Percentiles rank a stretch among this genome's conserved stretches.
These are phyloP conservation scores for Smittium mucronatum DNA, from an alignment of 371 early-diverging fungal genomes.

Conservation along the genomic window DNA sequence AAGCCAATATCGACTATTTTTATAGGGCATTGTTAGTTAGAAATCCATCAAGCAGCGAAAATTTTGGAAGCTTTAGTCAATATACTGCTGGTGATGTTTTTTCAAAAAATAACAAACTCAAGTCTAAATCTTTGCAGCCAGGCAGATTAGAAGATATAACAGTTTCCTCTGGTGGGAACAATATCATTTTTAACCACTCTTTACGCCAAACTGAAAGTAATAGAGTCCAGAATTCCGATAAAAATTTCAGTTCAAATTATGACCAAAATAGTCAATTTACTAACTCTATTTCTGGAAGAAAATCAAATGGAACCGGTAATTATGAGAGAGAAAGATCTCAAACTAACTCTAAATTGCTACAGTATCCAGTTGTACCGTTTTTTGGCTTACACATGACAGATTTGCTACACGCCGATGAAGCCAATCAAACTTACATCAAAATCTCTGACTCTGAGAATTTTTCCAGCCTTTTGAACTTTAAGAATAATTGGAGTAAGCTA, in stretches of 20 bases:
- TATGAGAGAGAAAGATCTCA: background rate
- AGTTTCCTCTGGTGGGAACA: background rate
- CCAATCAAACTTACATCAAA: slow-evolving; percentile 29
- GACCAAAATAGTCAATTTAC: background rate
- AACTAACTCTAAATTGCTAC: slow-evolving; percentile 6
- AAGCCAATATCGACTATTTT: background rate
- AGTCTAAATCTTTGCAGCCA: background rate
- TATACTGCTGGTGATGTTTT: background rate
- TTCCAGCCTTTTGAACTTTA: slow-evolving; percentile 14
- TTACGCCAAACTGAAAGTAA: background rate
- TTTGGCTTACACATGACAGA: slow-evolving; percentile 35
- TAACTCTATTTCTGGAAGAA: background rate
- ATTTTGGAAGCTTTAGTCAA: background rate
- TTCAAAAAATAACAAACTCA: background rate
- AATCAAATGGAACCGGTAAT: background rate
- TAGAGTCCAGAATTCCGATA: background rate
- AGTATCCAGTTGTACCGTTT: slow-evolving; percentile 32
- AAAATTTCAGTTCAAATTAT: background rate
- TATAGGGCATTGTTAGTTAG: background rate
- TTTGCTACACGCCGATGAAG: slow-evolving; percentile 34
- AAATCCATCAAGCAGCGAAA: background rate
- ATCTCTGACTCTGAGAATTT: background rate
- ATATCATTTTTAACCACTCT: too few species aligned
- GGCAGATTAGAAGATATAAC: too few species aligned
- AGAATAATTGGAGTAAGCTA: slow-evolving; percentile 30